Evolutionary conservation across 208 protist genomes (phyloP).

Genomic region (Angomonas deanei): DNA sequence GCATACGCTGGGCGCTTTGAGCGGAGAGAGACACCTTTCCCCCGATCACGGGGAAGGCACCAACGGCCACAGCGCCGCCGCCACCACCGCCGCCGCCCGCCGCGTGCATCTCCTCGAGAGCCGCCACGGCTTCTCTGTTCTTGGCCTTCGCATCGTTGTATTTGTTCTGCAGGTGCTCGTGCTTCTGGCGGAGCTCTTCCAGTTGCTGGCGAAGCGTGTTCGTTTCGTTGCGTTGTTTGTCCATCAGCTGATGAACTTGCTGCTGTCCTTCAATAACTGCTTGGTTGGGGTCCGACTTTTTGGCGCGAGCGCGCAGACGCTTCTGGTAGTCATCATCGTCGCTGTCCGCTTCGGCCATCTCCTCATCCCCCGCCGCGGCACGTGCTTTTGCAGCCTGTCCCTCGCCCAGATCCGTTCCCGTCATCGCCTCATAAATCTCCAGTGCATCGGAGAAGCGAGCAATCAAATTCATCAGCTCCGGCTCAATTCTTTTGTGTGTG

Average conservation of each 20-base stretch:
- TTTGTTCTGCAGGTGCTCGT: slow-evolving; percentile 87
- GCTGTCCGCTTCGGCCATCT: slow-evolving; percentile 49
- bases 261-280: slow-evolving; percentile 71
- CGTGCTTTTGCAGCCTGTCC: slow-evolving; percentile 52
- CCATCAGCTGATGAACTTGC: slow-evolving; percentile 65
- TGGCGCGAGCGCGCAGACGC: slow-evolving; percentile 32
- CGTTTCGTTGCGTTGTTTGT: slow-evolving; percentile 56
- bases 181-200: slow-evolving; percentile 70
- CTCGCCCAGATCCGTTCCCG: slow-evolving; percentile 78
- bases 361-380: slow-evolving; percentile 31
- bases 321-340: slow-evolving; percentile 73
- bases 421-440: slow-evolving; percentile 84
- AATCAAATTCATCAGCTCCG: slow-evolving; percentile 80
- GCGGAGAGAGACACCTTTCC: slow-evolving; percentile 12
- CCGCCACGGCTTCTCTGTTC: slow-evolving; percentile 69
- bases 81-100: slow-evolving; percentile 50
- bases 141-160: slow-evolving; percentile 90
- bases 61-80: neutral
- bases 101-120: slow-evolving; percentile 65
- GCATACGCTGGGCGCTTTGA: slow-evolving; percentile 43
- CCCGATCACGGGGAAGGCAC: neutral
- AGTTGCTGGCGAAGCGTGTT: slow-evolving; percentile 57
- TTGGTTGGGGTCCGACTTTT: slow-evolving; percentile 27
- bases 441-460: slow-evolving; percentile 74
- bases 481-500: slow-evolving; percentile 57